Evolutionary conservation across 1,139 yeast genomes (phyloP), one percentile per base, ranked within the genome.

Genomic region (Candida labiduridarum): DNA sequence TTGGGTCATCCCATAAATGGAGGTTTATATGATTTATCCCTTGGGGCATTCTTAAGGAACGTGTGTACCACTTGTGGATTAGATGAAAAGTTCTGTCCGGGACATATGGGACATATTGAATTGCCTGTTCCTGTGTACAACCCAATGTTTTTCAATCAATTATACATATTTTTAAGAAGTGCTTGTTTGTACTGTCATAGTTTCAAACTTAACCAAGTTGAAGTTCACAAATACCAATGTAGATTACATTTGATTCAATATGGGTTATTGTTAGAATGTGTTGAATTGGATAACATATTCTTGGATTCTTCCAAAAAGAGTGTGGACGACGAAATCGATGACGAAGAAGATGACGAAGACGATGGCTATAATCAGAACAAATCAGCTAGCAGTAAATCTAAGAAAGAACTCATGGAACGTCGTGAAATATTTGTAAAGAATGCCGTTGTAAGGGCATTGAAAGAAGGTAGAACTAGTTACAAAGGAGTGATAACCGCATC

Each of bases 91-190:
- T 87, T 83, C 63, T 95, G 99, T 73, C 97, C 98, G 2, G 99
- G 99, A 36, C 99, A 95, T 69, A 91, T 90, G 72, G 99, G 99
- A 52, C 99, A 95, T 69, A 91, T 95, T 53, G 97, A 94, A 67
- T 80, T 95, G 59, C 99, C 99, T 9, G 87, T 90, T 39, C 96
- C 98, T 5, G 96, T 90, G 44, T 95, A 91, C 75, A 94, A 91
- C 66, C 98, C 99, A 15, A 74, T 95, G 62, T 94, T 95, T 65
- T 94, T 95, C 82, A 83, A 84, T 64, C 98, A 94, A 69, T 77
- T 95, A 77, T 94, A 86, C 74, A 80, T 89, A 53, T 85, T 87
- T 61, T 77, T 95, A 63, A 80, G 98, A 67, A 80, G 94, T 41
- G 74, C 94, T 27, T 95, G 99, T 79, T 78, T 94, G 52, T 92